These are phyloP conservation scores for Choanephora cucurbitarum DNA, from an alignment of 371 early-diverging fungal species.

Conservation along the genomic window DNA sequence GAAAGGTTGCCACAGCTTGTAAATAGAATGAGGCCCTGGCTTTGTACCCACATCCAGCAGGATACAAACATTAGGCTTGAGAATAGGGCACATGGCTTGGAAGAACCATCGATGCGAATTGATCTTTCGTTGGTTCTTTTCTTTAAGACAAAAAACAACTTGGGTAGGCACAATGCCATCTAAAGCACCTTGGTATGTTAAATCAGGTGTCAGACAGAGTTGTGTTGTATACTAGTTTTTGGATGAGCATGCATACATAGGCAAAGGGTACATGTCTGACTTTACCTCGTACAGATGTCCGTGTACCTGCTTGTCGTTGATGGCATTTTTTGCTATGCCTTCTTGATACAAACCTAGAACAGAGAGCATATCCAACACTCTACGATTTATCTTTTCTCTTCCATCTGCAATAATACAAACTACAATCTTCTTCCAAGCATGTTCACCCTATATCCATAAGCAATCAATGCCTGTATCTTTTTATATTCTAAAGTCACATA, in stretches of 20 bases:
- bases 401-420: conserved; percentile 88
- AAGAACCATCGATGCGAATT: conserved; percentile 98
- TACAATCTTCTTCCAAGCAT: conserved; percentile 90
- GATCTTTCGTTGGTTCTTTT: conserved; percentile 87
- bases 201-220: conserved; percentile 67
- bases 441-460: conserved; percentile 63
- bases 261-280: too few species aligned
- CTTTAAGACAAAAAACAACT: conserved; percentile 89
- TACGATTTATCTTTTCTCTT: conserved; percentile 70
- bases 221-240: conserved; percentile 92
- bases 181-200: conserved; percentile 66
- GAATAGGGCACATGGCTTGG: conserved; percentile 85
- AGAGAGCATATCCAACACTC: conserved; percentile 80
- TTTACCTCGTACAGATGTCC: conserved; percentile 84
- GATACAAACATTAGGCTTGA: conserved; percentile 87
- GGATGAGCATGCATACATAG: too few species aligned
- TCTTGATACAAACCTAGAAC: conserved; percentile 92
- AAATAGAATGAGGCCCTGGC: conserved; percentile 81
- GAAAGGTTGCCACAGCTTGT: conserved; percentile 90
- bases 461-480: too few species aligned
- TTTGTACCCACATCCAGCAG: conserved; percentile 93
- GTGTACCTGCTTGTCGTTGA: conserved; percentile 58
- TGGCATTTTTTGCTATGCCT: conserved; percentile 74
- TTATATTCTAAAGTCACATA: neutral
- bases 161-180: conserved; percentile 86